A percentile compares a stretch with the other conserved stretches of the same genome.
phyloP scores from a whole-genome alignment of 2,329 filamentous ascomycete genomes.

The Nigrospora sphaerica region DNA sequence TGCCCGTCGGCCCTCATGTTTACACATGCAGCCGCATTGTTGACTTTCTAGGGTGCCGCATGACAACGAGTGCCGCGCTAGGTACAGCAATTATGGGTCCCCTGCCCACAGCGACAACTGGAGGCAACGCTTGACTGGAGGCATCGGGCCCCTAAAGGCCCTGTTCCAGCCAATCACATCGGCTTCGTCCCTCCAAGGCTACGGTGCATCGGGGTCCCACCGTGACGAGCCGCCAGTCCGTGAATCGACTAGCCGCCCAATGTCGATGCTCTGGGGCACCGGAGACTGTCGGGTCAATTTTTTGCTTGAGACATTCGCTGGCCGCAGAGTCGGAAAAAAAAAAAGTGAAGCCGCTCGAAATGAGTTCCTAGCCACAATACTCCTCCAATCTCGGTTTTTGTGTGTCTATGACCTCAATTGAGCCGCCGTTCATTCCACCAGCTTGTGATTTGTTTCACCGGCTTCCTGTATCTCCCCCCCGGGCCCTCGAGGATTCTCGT shows the following conservation, averaged over 20 bases:
- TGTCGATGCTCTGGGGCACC: slow-evolving; percentile 18
- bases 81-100: no score
- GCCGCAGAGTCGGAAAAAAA: slow-evolving; percentile 6
- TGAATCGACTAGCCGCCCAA: slow-evolving; percentile 5
- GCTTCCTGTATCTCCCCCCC: not conserved
- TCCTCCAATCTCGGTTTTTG: slow-evolving; percentile 4
- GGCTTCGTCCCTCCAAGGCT: no score
- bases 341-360: slow-evolving; percentile 7
- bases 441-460: not conserved
- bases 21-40: no score
- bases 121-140: no score
- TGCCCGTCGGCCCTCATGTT: no score
- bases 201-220: no score
- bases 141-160: no score
- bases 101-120: no score
- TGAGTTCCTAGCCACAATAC: not conserved
- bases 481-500: not conserved
- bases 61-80: no score
- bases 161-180: no score
- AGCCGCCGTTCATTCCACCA: slow-evolving; percentile 15
- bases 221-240: no score
- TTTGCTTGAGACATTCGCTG: not conserved
- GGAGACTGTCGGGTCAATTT: slow-evolving; percentile 19
- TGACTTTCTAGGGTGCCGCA: no score
- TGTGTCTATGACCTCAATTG: slow-evolving; percentile 10